Percentiles rank a stretch among this genome's conserved stretches.
These are phyloP conservation scores for Tillandsia leiboldiana DNA, from an alignment of 176 grass and related monocot genomes.

Conservation along the genomic window DNA sequence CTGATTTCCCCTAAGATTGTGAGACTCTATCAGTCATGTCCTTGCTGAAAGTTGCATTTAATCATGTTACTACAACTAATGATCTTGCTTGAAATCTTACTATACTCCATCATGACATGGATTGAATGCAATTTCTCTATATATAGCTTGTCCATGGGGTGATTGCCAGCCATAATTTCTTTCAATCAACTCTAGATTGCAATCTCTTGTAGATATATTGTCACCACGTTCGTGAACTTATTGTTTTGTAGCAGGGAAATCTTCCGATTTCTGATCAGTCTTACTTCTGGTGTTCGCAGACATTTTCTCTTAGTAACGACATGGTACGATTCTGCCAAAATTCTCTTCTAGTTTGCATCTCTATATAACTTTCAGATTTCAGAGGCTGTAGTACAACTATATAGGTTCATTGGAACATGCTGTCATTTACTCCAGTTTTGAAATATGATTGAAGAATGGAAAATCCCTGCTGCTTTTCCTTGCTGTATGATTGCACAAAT, in stretches of 20 bases:
- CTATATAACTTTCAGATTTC: too few species aligned
- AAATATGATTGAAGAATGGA: neutral
- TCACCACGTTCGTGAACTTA: neutral
- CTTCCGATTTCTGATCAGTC: conserved; percentile 35
- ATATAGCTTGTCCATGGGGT: neutral
- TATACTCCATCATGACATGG: neutral
- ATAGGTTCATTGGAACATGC: too few species aligned
- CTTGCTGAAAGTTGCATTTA: too few species aligned
- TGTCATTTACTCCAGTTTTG: conserved; percentile 13
- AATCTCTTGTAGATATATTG: neutral
- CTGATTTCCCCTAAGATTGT: neutral
- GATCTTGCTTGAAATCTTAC: neutral
- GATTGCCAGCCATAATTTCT: neutral
- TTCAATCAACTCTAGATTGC: neutral
- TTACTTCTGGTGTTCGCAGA: conserved; percentile 44
- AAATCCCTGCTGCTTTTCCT: neutral
- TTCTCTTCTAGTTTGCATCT: neutral
- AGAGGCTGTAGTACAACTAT: too few species aligned
- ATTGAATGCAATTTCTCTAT: neutral
- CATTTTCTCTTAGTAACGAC: conserved; percentile 32
- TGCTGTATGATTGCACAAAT: conserved; percentile 3
- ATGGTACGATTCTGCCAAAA: conserved; percentile 49
- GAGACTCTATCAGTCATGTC: too few species aligned
- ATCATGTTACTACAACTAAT: neutral
- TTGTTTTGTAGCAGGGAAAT: conserved; percentile 41